Percentiles rank a stretch among this genome's conserved stretches.
Evolutionary conservation across 805 yeast genomes (phyloP).

Genomic region (Nematodospora valgi): DNA sequence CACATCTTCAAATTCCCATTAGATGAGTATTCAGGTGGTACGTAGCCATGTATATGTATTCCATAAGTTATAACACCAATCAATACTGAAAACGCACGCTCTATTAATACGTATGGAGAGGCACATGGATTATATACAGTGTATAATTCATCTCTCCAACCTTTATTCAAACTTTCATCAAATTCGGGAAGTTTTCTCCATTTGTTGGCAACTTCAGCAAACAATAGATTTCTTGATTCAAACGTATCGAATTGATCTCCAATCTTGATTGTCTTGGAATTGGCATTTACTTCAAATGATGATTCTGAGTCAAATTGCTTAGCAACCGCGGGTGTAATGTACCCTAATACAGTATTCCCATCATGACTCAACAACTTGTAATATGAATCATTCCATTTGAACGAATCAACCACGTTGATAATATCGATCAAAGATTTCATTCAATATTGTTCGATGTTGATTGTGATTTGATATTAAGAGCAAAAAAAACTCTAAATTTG

Average conservation of each 20-base stretch:
- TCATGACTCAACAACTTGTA: slow-evolving; percentile 29
- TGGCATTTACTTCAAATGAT: slow-evolving; percentile 19
- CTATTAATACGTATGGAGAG: slow-evolving; percentile 63
- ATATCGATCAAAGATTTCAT: slow-evolving; percentile 13
- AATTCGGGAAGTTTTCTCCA: slow-evolving; percentile 33
- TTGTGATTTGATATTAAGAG: no score
- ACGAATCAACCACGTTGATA: slow-evolving; percentile 27
- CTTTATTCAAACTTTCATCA: slow-evolving; percentile 37
- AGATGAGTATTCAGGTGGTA: slow-evolving; percentile 39
- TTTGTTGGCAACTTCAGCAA: slow-evolving; percentile 40
- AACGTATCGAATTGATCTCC: slow-evolving; percentile 26
- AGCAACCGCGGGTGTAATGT: slow-evolving; percentile 23
- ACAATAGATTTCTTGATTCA: slow-evolving; percentile 37
- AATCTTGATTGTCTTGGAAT: slow-evolving; percentile 24
- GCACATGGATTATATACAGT: slow-evolving; percentile 58
- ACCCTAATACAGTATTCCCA: slow-evolving; percentile 25
- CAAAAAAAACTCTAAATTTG: no score
- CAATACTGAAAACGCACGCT: slow-evolving; percentile 76
- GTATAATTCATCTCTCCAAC: slow-evolving; percentile 88
- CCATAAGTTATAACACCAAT: slow-evolving; percentile 91
- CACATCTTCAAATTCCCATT: slow-evolving; percentile 55
- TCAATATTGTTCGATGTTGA: no score
- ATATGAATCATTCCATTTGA: slow-evolving; percentile 18
- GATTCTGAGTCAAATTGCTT: slow-evolving; percentile 14
- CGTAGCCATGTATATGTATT: slow-evolving; percentile 79